These are phyloP conservation scores for Pythium rhizo-oryzae DNA, from an alignment of 352 stramenopile species.

Conservation along the genomic window DNA sequence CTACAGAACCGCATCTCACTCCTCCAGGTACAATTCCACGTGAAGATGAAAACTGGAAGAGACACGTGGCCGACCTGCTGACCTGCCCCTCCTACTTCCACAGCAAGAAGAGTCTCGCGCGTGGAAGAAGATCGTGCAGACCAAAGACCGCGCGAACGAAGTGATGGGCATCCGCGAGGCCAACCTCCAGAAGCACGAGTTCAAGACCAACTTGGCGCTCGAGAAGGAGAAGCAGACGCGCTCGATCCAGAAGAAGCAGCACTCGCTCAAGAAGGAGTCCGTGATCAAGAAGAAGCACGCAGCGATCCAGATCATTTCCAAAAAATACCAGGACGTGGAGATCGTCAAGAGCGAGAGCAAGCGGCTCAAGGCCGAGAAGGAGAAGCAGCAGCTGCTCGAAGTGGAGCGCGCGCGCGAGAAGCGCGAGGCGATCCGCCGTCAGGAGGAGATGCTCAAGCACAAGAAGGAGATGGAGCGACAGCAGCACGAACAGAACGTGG, in stretches of 20 bases:
- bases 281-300: conserved; percentile 79
- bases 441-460: conserved; percentile 65
- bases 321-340: conserved; percentile 79
- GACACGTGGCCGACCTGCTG: background rate
- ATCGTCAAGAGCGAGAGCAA: conserved; percentile 73
- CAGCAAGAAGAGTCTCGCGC: conserved; percentile 76
- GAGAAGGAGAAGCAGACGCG: conserved; percentile 50
- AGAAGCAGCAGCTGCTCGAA: conserved; percentile 53
- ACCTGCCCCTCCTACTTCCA: no score
- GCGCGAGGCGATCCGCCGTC: conserved; percentile 47
- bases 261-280: conserved; percentile 68
- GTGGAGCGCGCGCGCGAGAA: conserved; percentile 62
- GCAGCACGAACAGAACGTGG: conserved; percentile 52
- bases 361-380: conserved; percentile 61
- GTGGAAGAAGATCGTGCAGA: conserved; percentile 84
- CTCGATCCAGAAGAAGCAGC: conserved; percentile 55
- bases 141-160: conserved; percentile 69
- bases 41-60: background rate
- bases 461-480: conserved; percentile 47
- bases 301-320: conserved; percentile 72
- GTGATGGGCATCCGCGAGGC: conserved; percentile 65
- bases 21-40: conserved; percentile 42
- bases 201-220: conserved; percentile 46
- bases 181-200: conserved; percentile 48
- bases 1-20: conserved; percentile 74